phyloP scores from a whole-genome alignment of 495 filamentous ascomycete species.

The Aspergillus sclerotioniger region DNA sequence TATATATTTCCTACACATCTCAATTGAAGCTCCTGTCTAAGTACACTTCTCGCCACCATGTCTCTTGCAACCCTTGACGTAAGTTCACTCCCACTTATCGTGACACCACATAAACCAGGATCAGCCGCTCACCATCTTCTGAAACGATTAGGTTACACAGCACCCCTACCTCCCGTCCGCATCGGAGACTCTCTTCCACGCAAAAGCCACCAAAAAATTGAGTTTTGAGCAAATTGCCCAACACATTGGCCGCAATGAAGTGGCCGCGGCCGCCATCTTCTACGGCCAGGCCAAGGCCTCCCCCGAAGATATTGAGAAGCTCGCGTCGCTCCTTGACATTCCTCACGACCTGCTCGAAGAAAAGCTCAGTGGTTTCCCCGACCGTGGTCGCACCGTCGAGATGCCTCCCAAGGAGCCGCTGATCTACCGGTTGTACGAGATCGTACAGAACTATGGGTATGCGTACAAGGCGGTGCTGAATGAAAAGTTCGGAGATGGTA shows the following conservation, averaged over 20 bases:
- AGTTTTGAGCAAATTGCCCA: slow-evolving; percentile 80
- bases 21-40: background rate
- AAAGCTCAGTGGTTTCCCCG: slow-evolving; percentile 71
- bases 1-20: background rate
- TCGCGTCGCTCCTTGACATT: slow-evolving; percentile 66
- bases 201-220: slow-evolving; percentile 71
- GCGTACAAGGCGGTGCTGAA: slow-evolving; percentile 96
- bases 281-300: slow-evolving; percentile 88
- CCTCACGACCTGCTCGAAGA: slow-evolving; percentile 53
- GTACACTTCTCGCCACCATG: slow-evolving; percentile 23
- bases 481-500: slow-evolving; percentile 98
- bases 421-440: slow-evolving; percentile 93
- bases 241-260: slow-evolving; percentile 79
- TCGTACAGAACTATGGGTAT: slow-evolving; percentile 97
- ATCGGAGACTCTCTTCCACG: slow-evolving; percentile 74
- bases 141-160: slow-evolving; percentile 32
- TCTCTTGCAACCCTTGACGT: slow-evolving; percentile 46
- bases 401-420: slow-evolving; percentile 95
- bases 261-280: slow-evolving; percentile 89
- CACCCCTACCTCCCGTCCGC: slow-evolving; percentile 62
- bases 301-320: slow-evolving; percentile 69
- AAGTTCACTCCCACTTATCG: slow-evolving; percentile 1
- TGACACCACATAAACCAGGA: background rate
- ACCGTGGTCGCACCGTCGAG: slow-evolving; percentile 77
- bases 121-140: background rate